Evolutionary conservation across 2,329 filamentous ascomycete genomes (phyloP).

Genomic region (Cordyceps cateniannulata): DNA sequence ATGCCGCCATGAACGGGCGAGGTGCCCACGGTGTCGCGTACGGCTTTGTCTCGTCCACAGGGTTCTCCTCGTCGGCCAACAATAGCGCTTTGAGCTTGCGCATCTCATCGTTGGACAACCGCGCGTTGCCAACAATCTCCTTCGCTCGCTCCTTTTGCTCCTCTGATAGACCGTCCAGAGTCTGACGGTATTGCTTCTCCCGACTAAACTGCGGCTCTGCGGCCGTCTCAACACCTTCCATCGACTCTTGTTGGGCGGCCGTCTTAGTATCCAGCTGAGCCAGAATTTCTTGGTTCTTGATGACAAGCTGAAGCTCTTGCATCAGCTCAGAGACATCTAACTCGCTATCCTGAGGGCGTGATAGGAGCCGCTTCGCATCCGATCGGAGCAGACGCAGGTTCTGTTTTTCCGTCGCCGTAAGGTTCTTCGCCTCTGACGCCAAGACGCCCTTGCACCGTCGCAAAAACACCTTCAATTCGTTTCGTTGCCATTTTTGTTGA

Average conservation of each 20-base stretch:
- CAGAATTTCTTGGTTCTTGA: constrained; percentile 26
- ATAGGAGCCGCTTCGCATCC: constrained; percentile 56
- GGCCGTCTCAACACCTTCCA: not conserved
- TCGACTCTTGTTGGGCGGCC: not conserved
- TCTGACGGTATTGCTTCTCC: constrained; percentile 28
- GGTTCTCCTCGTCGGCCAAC: constrained; percentile 63
- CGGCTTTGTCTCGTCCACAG: constrained; percentile 68
- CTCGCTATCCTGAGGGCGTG: constrained; percentile 26
- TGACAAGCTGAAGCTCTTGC: constrained; percentile 26
- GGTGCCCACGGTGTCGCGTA: constrained; percentile 91
- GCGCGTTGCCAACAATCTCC: constrained; percentile 26
- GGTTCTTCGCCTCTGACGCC: constrained; percentile 12
- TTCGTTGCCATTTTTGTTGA: not conserved
- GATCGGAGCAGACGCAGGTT: constrained; percentile 67
- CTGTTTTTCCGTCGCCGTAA: constrained; percentile 64
- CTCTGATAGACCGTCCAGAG: constrained; percentile 26
- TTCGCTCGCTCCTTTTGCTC: constrained; percentile 27
- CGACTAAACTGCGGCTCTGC: constrained; percentile 18
- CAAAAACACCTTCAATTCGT: not conserved
- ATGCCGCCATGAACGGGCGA: constrained; percentile 78
- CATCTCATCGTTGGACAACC: constrained; percentile 43
- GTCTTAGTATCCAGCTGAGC: constrained; percentile 18
- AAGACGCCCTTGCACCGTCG: constrained; percentile 12
- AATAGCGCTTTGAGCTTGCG: constrained; percentile 51
- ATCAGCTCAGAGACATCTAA: constrained; percentile 25